Base-by-base conservation (phyloP, 768 basidiomycete genomes). In the Mycena epipterygia region DNA sequence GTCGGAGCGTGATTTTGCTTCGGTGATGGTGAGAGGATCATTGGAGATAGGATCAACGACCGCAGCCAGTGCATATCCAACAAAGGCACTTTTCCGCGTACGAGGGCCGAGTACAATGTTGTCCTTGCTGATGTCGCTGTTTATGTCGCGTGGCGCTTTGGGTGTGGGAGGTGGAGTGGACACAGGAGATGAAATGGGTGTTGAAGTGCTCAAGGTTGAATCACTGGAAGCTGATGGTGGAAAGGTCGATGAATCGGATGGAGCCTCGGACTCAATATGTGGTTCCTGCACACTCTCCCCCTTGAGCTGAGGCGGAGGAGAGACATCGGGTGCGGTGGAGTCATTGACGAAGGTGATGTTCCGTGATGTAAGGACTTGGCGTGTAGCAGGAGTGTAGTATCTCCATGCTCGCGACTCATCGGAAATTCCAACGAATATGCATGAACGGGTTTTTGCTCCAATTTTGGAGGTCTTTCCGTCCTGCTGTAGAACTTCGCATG, bases 361-460 rank as follows among this genome's bases (percentile, higher is more conserved):
- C 19, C 72, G 62, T 9, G 74, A 73, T 13, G 68, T 73, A n/a
- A 64, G 65, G 13, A 75, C 67, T n/a, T 48, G 51, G 25, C 69
- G 60, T 4, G 46, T 41, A 23, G 16, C 11, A 14, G 65, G 46
- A 32, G 37, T 58, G 21, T 67, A 67, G 41, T 67, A 67, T 5
- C 65, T 16, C 19, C 17, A 67, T 11, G 57, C 33, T 17, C 65
- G 56, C 7, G 65, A 67, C n/a, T 60, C 30, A 32, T 67, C 65
- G 2, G 41, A 33, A 5, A 67, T 13, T 3, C 65, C 65, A 16
- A 57, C 44, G 17, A 66, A 66, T 7, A 3, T 16, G 21, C 25
- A 57, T 17, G 35, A 42, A 8, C 42, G n/a, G 9, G 65, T 13
- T 11, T 67, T 67, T 1, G 35, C 19, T 39, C 6, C 14, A 67